phyloP scores from a whole-genome alignment of 2,329 filamentous ascomycete genomes.

The Colletotrichum musae region DNA sequence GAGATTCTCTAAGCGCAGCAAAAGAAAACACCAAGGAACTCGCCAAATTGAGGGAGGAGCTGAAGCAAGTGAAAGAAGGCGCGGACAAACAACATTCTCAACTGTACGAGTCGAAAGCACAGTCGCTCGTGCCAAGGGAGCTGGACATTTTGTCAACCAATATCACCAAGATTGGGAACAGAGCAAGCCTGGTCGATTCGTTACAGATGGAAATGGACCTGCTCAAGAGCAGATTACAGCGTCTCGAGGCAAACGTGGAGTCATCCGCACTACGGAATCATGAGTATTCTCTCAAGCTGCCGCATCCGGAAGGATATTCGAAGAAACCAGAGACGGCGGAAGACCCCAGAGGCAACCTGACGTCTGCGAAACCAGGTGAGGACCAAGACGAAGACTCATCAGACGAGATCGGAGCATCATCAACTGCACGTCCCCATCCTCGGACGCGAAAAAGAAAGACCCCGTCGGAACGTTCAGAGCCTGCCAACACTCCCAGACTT shows the following conservation, averaged over 20 bases:
- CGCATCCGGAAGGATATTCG: not conserved
- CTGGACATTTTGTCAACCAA: constrained; percentile 57
- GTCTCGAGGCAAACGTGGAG: constrained; percentile 48
- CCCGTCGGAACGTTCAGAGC: not conserved
- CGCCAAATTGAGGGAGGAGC: constrained; percentile 49
- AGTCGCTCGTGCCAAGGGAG: constrained; percentile 44
- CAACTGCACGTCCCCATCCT: not conserved
- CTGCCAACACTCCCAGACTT: not conserved
- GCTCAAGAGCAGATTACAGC: constrained; percentile 54
- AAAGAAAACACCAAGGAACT: constrained; percentile 51
- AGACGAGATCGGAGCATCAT: not conserved
- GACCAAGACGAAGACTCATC: not conserved
- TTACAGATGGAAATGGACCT: constrained; percentile 60
- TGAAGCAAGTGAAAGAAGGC: constrained; percentile 50
- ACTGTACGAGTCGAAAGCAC: constrained; percentile 17
- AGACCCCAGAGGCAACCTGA: not conserved
- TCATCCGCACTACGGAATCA: not conserved
- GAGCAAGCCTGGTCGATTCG: constrained; percentile 56
- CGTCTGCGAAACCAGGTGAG: too few species aligned
- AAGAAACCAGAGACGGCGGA: not conserved
- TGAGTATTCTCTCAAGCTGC: not conserved
- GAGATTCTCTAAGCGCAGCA: constrained; percentile 44
- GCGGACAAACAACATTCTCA: constrained; percentile 46
- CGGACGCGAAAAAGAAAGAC: constrained; percentile 1
- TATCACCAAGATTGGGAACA: constrained; percentile 55